Evolutionary conservation across 345 rosid species (phyloP), one percentile per base, ranked within the genome.

Genomic region (Eucalyptus marginata): DNA sequence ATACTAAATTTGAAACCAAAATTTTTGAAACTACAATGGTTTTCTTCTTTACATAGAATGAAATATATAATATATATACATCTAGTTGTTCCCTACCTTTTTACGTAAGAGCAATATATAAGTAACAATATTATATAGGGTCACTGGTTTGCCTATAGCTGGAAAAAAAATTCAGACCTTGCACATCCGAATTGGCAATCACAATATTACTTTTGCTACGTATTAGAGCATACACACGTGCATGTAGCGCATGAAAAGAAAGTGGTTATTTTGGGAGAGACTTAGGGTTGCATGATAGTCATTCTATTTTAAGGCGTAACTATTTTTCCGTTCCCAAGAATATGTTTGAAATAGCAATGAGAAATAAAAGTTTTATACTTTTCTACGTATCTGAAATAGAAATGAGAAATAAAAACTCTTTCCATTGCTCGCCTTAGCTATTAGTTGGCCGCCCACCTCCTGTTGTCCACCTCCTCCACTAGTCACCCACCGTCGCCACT

Each of bases 251-350:
- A 56, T 56, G 62, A 56, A 9, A 56, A 56, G 62, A 24, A 56
- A 56, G 62, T 24, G 12, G 13, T 56, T 56, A 10, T 24, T 56
- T 56, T 56, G 62, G 3, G 62, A 56, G 62, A 24, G 29, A 56
- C 1, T 56, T 56, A 56, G 58, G 58, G 58, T 52, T 52, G 58
- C 1, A 52, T 52, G 25, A 18, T 52, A 52, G 5, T 18, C 58
- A 52, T 18, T 52, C 10, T 52, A 52, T 52, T 52, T 52, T 52
- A 52, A 52, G 58, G 25, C 10, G 7, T 20, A 52, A 52, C 25
- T 52, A 52, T 2, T 52, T 52, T 52, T 52, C 5, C 2, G 0
- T 20, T 52, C 58, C 4, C 0, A 52, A 52, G 0, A 7, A 18
- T 52, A 52, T 0, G 25, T 52, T 52, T 52, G 58, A 1, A 52